Evolutionary conservation across 495 filamentous ascomycete genomes (phyloP), one percentile per base, ranked within the genome.

Genomic region (Glonium stellatum): DNA sequence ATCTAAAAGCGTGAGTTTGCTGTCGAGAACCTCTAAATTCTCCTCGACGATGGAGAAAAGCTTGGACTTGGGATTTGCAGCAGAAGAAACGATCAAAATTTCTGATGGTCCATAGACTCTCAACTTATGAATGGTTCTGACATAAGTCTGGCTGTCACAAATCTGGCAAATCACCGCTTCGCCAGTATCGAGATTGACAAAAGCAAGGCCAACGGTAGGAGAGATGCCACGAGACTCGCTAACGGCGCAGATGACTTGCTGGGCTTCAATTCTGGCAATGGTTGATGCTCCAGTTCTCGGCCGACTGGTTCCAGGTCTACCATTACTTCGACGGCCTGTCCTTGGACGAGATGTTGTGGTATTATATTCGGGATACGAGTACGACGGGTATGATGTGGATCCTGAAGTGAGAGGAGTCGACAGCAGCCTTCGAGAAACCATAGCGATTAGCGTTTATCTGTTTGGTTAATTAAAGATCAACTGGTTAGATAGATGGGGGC

Each of bases 111-210:
- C 82, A 65, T 86, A 89, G 27, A 95, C 82, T 54, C 80, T 77
- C 55, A 96, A 77, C 72, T 95, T 95, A 69, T 90, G 88, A 41
- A 92, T 73, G 0, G 90, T 92, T 70, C 83, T 85, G 59, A 87
- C 82, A 70, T 93, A 95, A 19, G 89, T 91, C 71, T 95, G 90
- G 52, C 82, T 90, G 67, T 96, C 90, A 69, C 87, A 89, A 56
- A 96, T 90, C 66, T 97, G 90, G 70, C 89, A 95, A 12, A 97
- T 74, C 39, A 93, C 84, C 13, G 86, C 87, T 71, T 93, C 88
- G 58, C 82, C 86, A 11, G 88, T 90, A 44, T 85, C 86, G 9
- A 95, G 74, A 70, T 97, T 95, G 66, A 98, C 77, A 61, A 92
- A 89, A 15, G 93, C 89, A 52, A 98, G 77, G 8, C 92, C 95